Conservation (phyloP, 257 asterid genomes). For the Jasminum sambac region DNA sequence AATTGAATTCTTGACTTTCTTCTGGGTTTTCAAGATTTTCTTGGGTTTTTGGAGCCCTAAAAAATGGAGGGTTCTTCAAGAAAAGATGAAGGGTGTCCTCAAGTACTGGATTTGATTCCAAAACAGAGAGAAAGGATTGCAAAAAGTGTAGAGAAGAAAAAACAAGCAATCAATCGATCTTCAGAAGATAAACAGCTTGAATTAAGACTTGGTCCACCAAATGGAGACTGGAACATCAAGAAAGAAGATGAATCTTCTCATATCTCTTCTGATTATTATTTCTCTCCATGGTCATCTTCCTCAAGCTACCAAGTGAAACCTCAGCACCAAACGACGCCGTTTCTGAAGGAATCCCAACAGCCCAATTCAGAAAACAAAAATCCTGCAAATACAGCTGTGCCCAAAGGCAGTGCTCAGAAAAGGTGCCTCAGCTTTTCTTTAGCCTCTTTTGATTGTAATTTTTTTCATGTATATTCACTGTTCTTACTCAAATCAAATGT, state of each 20-base stretch:
- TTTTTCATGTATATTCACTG: conserved; percentile 41
- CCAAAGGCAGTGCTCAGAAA: conserved; percentile 71
- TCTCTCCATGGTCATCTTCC: conserved; percentile 17
- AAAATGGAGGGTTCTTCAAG: conserved; percentile 60
- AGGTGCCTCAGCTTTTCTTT: conserved; percentile 52
- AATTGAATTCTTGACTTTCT: neutral
- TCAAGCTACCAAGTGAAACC: conserved; percentile 33
- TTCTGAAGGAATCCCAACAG: conserved; percentile 66
- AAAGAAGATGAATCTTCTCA: conserved; percentile 15
- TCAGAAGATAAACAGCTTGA: conserved; percentile 77
- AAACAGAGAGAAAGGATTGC: conserved; percentile 34
- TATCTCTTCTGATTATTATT: conserved; percentile 31
- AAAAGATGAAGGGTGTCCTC: conserved; percentile 53
- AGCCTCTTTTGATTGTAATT: conserved; percentile 17
- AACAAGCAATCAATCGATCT: conserved; percentile 18
- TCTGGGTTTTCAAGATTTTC: neutral
- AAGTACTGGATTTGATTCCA: conserved; percentile 68
- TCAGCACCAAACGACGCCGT: conserved; percentile 27
- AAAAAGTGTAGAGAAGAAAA: conserved; percentile 35
- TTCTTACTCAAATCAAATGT: neutral
- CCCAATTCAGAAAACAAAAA: conserved; percentile 63
- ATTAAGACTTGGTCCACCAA: conserved; percentile 88
- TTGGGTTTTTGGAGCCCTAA: neutral
- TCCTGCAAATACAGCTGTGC: conserved; percentile 68
- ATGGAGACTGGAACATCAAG: conserved; percentile 46